A percentile compares a stretch with the other conserved stretches of the same genome.
Conservation (phyloP, 768 basidiomycete species). For the Mycena amicta region DNA sequence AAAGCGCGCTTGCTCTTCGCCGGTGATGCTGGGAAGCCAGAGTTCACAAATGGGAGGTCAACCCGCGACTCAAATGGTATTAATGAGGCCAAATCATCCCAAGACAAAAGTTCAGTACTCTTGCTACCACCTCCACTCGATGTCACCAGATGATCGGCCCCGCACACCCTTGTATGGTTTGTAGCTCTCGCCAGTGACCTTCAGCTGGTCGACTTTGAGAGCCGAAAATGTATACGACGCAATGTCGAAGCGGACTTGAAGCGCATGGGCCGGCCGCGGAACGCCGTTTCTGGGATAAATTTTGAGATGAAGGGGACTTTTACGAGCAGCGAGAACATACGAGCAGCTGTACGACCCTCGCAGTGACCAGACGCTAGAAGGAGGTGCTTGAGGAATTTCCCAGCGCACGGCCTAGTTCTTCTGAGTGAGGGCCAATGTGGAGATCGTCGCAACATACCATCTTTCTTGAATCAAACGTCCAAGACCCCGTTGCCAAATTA, state of each 20-base stretch:
- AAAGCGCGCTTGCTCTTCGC: no score
- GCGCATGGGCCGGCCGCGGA: constrained; percentile 72
- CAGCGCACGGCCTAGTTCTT: constrained; percentile 67
- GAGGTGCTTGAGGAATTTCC: constrained; percentile 70
- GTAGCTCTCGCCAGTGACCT: constrained; percentile 75
- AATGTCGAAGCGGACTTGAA: constrained; percentile 73
- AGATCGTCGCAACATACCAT: constrained; percentile 41
- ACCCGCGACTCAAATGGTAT: no score
- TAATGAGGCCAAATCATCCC: no score
- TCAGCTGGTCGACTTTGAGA: constrained; percentile 84
- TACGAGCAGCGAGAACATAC: constrained; percentile 41
- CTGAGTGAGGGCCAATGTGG: constrained; percentile 8
- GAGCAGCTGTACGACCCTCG: constrained; percentile 74
- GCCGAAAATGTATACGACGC: constrained; percentile 75
- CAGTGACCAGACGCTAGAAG: constrained; percentile 71
- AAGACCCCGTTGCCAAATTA: constrained; percentile 57
- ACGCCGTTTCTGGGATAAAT: constrained; percentile 32
- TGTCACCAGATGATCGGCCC: constrained; percentile 61
- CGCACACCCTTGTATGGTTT: constrained; percentile 93
- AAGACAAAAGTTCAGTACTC: no score
- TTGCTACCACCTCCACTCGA: constrained; percentile 67
- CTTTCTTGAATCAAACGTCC: constrained; percentile 76
- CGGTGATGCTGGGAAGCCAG: no score
- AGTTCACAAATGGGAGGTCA: no score
- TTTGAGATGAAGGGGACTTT: not conserved